phyloP scores from a whole-genome alignment of 805 yeast genomes.

The Candida orba region DNA sequence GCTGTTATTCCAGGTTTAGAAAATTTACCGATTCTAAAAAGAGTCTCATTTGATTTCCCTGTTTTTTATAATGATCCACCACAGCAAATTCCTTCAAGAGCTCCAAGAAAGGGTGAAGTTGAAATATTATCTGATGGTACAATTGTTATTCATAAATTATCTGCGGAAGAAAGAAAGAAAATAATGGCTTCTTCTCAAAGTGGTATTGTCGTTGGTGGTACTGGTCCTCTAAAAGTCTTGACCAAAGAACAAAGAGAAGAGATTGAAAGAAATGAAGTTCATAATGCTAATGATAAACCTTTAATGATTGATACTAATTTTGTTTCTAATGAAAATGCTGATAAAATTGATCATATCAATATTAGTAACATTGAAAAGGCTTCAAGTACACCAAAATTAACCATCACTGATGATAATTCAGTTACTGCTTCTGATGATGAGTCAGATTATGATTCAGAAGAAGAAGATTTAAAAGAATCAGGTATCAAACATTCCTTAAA shows the following conservation, averaged over 20 bases:
- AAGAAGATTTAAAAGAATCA: background rate
- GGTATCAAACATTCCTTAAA: conserved; percentile 21
- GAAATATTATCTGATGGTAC: conserved; percentile 50
- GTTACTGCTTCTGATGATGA: background rate
- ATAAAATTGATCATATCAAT: background rate
- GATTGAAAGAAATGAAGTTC: conserved; percentile 4
- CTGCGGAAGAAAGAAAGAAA: conserved; percentile 46
- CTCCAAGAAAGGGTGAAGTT: conserved; percentile 79
- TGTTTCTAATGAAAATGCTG: background rate
- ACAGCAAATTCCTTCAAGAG: conserved; percentile 86
- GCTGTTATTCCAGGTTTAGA: conserved; percentile 33
- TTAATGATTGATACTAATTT: background rate
- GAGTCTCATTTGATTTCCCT: conserved; percentile 73
- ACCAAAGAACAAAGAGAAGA: conserved; percentile 17
- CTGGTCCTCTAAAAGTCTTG: conserved; percentile 52
- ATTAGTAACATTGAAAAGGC: background rate
- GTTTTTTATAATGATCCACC: conserved; percentile 82
- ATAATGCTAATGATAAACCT: background rate
- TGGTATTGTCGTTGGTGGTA: conserved; percentile 75
- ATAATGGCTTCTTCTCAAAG: conserved; percentile 41
- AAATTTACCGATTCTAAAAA: conserved; percentile 36
- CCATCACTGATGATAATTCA: background rate
- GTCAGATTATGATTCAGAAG: background rate
- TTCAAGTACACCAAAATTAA: background rate
- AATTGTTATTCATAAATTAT: conserved; percentile 44